Evolutionary conservation across 768 basidiomycete species (phyloP).

Genomic region (Phanerochaete sordida): DNA sequence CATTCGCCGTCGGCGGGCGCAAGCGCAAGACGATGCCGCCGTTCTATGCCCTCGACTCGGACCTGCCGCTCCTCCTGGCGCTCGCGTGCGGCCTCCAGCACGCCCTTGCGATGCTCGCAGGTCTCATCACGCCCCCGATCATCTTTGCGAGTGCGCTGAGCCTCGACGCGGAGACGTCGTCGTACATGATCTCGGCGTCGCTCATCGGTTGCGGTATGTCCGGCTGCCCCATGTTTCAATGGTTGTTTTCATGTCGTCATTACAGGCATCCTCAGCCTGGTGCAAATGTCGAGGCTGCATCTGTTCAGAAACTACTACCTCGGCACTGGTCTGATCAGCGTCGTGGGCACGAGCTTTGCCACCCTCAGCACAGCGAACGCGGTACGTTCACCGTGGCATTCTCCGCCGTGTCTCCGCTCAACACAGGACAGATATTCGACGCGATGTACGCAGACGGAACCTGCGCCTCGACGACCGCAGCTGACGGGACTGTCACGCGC

Average conservation of each 20-base stretch:
- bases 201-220: conserved; percentile 72
- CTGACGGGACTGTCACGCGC: conserved; percentile 58
- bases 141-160: conserved; percentile 66
- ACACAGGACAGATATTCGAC: conserved; percentile 53
- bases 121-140: conserved; percentile 80
- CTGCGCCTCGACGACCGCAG: conserved; percentile 54
- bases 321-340: conserved; percentile 77
- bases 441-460: conserved; percentile 78
- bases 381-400: conserved; percentile 32
- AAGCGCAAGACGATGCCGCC: conserved; percentile 43
- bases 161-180: conserved; percentile 52
- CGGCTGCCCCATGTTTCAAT: neutral
- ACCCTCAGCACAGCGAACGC: conserved; percentile 72
- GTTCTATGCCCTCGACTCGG: conserved; percentile 71
- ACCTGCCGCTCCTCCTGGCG: conserved; percentile 70
- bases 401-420: neutral
- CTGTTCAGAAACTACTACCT: conserved; percentile 64
- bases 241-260: neutral
- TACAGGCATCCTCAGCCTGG: conserved; percentile 65
- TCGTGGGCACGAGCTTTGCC: conserved; percentile 80
- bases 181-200: conserved; percentile 80
- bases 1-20: conserved; percentile 39
- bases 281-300: conserved; percentile 72
- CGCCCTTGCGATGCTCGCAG: conserved; percentile 79
- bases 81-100: conserved; percentile 74